Conservation (phyloP, 2,329 filamentous ascomycete genomes). For the Chaetomium sp. region DNA sequence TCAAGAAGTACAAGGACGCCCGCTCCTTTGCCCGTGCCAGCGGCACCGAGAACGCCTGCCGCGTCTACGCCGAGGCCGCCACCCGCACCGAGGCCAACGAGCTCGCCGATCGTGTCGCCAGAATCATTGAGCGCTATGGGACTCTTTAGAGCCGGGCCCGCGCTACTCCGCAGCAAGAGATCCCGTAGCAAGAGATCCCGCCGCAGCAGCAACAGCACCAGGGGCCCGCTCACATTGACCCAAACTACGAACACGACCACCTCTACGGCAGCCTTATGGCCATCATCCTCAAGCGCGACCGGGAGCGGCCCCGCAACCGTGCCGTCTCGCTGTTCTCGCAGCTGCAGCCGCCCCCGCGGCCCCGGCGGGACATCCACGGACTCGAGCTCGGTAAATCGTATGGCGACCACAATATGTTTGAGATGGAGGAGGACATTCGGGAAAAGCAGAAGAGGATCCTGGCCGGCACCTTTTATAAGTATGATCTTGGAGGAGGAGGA, state of each 20-base stretch:
- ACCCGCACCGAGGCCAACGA: slow-evolving; percentile 87
- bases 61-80: slow-evolving; percentile 92
- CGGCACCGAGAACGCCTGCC: slow-evolving; percentile 91
- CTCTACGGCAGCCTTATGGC: not conserved
- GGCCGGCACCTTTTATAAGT: no score
- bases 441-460: not conserved
- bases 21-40: slow-evolving; percentile 87
- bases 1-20: slow-evolving; percentile 85
- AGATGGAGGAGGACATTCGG: slow-evolving; percentile 7
- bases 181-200: not conserved
- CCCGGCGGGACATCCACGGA: not conserved
- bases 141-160: slow-evolving; percentile 8
- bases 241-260: not conserved
- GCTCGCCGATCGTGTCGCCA: slow-evolving; percentile 74
- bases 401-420: not conserved
- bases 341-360: not conserved
- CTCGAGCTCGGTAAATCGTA: no score
- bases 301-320: slow-evolving; percentile 2
- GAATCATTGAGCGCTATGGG: slow-evolving; percentile 60
- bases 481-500: no score
- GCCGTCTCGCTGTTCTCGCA: slow-evolving; percentile 1
- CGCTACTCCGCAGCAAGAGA: not conserved
- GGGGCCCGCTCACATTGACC: not conserved
- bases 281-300: not conserved
- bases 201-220: not conserved